Percentiles rank a stretch among this genome's conserved stretches.
phyloP scores from a whole-genome alignment of 2,329 filamentous ascomycete genomes.

The Colletotrichum liaoningense region DNA sequence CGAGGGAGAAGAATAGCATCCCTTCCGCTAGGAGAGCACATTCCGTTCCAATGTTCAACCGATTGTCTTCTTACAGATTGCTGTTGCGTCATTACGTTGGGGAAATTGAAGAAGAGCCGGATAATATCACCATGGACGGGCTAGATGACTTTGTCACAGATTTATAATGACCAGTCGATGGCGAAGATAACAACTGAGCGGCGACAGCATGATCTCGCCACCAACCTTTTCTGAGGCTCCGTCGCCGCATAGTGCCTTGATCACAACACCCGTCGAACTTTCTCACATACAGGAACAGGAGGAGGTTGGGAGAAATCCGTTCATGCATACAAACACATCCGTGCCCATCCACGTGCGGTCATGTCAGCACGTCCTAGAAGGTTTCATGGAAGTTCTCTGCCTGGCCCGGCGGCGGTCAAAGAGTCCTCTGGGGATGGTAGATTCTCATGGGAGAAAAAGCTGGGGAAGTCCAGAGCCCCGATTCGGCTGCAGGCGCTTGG shows the following conservation, averaged over 20 bases:
- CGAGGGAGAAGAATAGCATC: no score
- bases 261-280: background rate
- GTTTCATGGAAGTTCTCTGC: background rate
- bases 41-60: no score
- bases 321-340: background rate
- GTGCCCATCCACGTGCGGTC: conserved; percentile 10
- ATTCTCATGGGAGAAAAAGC: background rate
- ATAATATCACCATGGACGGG: no score
- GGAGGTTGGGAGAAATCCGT: background rate
- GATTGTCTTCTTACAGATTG: no score
- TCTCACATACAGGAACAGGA: background rate
- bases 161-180: background rate
- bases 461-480: conserved; percentile 6
- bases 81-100: no score
- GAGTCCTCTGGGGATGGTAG: background rate
- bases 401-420: background rate
- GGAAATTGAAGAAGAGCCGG: no score
- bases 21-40: no score
- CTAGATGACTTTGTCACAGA: background rate
- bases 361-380: background rate
- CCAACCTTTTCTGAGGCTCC: background rate
- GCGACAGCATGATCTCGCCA: background rate
- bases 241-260: background rate
- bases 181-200: no score
- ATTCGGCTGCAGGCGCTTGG: background rate